Evolutionary conservation across 2,329 filamentous ascomycete genomes (phyloP), one percentile per base, ranked within the genome.

Genomic region (Fusarium siculi): DNA sequence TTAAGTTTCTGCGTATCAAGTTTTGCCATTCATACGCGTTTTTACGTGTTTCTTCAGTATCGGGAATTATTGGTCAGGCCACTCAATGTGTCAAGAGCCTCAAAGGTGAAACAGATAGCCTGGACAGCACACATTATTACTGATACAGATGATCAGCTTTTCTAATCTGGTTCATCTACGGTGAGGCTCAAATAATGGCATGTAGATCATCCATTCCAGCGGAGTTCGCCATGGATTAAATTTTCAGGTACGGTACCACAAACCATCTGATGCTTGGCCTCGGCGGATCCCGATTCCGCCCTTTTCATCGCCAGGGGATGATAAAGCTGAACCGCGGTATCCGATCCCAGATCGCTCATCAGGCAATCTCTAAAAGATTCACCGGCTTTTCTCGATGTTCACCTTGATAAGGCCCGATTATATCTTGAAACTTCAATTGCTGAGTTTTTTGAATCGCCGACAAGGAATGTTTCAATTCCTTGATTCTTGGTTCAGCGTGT

Each of bases 211-310:
- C 34, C 16, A 23, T 44, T 18, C 32, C 21, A 23, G 18, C 57
- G 47, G 66, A 70, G 67, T n/a, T 73, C 46, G 25, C 28, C 53
- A 49, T 36, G 36, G 28, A 40, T 37, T 42, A 44, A 36, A 47
- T 70, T 49, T 58, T 46, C 30, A 52, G 56, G 34, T 43, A 32
- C 32, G 32, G 32, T 32, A 47, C 42, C 37, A 47, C 40, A 70
- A 71, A 67, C 60, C 70, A 53, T 67, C 70, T 67, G 70, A 73
- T 57, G 23, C 40, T 43, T 59, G 56, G 50, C 25, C 32, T 50
- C 66, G 66, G 66, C 63, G 66, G 39, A 59, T 68, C 43, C 66
- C 66, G 63, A 62, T 67, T 52, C 28, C 42, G 21, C 49, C 42
- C 23, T 39, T 32, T 23, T 15, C 30, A 28, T n/a, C 30, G 37